Conservation (phyloP, 192 early-diverging fungal species). For the Mortierella hygrophila region DNA sequence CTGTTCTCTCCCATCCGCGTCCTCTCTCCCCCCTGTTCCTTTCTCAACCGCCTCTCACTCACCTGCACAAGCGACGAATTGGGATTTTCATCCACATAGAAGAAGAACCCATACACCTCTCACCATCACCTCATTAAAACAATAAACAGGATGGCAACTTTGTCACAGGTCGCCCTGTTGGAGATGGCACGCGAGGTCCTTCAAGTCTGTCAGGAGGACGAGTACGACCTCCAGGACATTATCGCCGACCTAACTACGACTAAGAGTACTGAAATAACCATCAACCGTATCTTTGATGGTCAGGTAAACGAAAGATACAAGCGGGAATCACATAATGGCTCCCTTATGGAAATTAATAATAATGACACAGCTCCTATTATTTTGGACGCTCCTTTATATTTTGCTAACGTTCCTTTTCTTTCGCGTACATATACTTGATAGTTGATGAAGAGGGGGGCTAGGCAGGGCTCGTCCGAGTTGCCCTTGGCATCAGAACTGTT, state of each 20-base stretch:
- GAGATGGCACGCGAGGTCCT: slow-evolving; percentile 56
- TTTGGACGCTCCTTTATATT: background rate
- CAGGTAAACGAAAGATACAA: slow-evolving; percentile 11
- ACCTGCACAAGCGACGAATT: no score
- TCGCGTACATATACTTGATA: background rate
- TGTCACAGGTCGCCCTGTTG: slow-evolving; percentile 25
- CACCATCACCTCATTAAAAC: background rate
- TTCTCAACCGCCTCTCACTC: no score
- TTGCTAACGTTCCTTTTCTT: background rate
- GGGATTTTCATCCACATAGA: no score
- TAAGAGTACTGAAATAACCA: slow-evolving; percentile 25
- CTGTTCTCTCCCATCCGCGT: background rate
- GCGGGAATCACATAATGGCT: background rate
- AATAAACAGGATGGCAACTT: background rate
- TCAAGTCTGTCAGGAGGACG: slow-evolving; percentile 10
- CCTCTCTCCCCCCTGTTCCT: no score
- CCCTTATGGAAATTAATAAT: no score
- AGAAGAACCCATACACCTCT: background rate
- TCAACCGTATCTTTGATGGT: slow-evolving; percentile 47
- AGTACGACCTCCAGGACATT: slow-evolving; percentile 27
- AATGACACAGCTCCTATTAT: background rate
- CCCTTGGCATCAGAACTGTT: background rate
- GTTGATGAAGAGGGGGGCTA: background rate
- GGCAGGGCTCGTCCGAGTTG: background rate
- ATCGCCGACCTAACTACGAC: slow-evolving; percentile 40